These are phyloP conservation scores for Arthrinium puccinioides DNA, from an alignment of 2,329 filamentous ascomycete genomes.

Conservation along the genomic window DNA sequence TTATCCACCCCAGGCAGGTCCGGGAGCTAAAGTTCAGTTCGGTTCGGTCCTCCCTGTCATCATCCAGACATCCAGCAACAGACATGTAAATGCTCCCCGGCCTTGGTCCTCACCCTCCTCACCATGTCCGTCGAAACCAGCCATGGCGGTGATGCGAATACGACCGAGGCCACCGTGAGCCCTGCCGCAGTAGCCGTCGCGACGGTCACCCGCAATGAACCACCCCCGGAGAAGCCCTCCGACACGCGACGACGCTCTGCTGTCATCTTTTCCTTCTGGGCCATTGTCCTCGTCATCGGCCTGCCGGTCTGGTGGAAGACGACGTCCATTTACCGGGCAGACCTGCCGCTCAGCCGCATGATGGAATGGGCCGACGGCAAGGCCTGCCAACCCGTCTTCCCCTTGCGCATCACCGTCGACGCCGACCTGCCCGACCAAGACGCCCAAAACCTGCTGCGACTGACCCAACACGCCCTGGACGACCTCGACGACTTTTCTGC, in stretches of 20 bases:
- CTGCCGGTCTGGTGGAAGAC: conserved; percentile 95
- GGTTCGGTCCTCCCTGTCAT: no score
- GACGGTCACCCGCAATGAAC: conserved; percentile 31
- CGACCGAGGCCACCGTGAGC: background rate
- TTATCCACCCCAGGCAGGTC: no score
- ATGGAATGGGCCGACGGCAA: conserved; percentile 85
- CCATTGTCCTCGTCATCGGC: conserved; percentile 73
- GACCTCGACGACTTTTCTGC: conserved; percentile 79
- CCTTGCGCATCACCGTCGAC: conserved; percentile 73
- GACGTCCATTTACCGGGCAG: conserved; percentile 83
- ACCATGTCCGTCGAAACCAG: background rate
- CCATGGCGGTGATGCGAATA: conserved; percentile 1
- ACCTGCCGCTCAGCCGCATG: conserved; percentile 80
- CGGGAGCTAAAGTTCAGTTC: no score
- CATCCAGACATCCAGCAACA: no score
- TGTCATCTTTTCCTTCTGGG: conserved; percentile 87
- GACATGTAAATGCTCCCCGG: conserved; percentile 1
- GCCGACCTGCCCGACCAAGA: conserved; percentile 62
- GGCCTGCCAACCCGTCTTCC: conserved; percentile 82
- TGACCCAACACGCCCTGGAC: conserved; percentile 82
- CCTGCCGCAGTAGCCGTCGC: background rate
- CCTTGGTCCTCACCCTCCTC: conserved; percentile 1
- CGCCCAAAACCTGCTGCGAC: conserved; percentile 63
- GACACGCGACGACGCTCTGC: conserved; percentile 62
- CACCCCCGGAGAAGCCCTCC: conserved; percentile 71